Base-by-base conservation (phyloP, 257 asterid species). In the Jacaranda copaia region DNA sequence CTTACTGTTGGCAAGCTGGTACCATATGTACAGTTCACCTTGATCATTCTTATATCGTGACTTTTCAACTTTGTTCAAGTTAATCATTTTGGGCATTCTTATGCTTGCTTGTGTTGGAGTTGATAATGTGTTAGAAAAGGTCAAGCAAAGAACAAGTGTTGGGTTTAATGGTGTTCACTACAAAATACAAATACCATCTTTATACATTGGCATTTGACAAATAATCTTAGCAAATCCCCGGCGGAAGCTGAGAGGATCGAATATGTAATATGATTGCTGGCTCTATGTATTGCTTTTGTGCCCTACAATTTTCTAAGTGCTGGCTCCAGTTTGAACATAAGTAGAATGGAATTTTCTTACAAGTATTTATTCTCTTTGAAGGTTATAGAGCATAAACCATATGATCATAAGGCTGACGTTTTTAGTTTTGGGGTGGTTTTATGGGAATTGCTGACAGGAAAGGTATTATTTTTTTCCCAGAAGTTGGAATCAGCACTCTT, bases 381-480 rank as follows among this genome's bases (percentile, higher is more conserved):
- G 96, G 93, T 91, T 75, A 89, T 91, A 57, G 97, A 91, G 56
- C 94, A 89, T 82, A 92, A 87, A 49, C 92, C 93, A 66, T 92
- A 92, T 72, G 93, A 90, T 84, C 96, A 92, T 59, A 92, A 87
- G 84, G 97, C 93, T 11, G 96, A 92, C 68, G 84, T 90, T 68
- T 92, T 92, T 77, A 92, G 97, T 79, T 92, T 89, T 73, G 97
- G 96, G 78, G 79, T 90, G 62, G 92, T 92, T 49, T 53, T 92
- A 35, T 92, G 97, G 97, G 97, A 92, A 79, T 71, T 92, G 83
- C 83, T 89, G 77, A 87, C 96, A 0, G 94, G 97, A 79, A 88
- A 92, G 97, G 97, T 89, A 82, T 43, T 39, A 19, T 60, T 55
- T 51, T 58, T 12, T 19, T 45, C n/a, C 16, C 11, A 40, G 1